Evolutionary conservation across 495 filamentous ascomycete species (phyloP), one percentile per base, ranked within the genome.

Genomic region (Penicillium nucicola): DNA sequence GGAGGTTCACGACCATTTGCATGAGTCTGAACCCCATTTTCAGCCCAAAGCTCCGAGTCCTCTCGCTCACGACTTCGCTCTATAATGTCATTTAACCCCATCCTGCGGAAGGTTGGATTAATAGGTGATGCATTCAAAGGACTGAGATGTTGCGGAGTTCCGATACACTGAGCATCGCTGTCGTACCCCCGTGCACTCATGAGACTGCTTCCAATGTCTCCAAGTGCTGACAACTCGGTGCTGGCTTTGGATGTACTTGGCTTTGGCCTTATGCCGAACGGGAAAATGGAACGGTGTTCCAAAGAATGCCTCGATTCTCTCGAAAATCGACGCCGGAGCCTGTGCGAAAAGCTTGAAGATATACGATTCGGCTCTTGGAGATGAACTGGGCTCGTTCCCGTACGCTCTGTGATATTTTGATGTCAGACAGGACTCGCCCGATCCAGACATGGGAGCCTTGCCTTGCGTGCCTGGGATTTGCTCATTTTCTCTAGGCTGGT

Each of bases 131-230:
- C 36, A 5, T 7, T 39, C 5, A 55, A 33, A 11, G 46, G 43
- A 4, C 47, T 48, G 22, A 12, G 31, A 12, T 61, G 62, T 9
- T 49, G 57, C 14, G 72, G 71, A 13, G 64, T 72, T 8, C 57
- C 39, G 12, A 77, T 65, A 33, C 42, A 68, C 38, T 70, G 69
- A 2, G 74, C 74, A 58, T 77, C 74, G 34, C 72, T 76, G 45
- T 77, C 74, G 39, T 77, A 77, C 7, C 65, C 69, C 50, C 61
- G 60, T 33, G 69, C 71, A 31, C 68, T 77, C 60, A 70, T 64
- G 54, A 75, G 44, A 44, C 72, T 72, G 48, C 67, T 64, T 19
- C 62, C 63, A 18, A 66, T 22, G 14, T 64, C 60, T 15, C 42
- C 47, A 5, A 68, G 45, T 7, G 51, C 45, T 2, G 58, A 39